These are phyloP conservation scores for Fusarium xylarioides DNA, from an alignment of 2,329 filamentous ascomycete species.

Conservation along the genomic window DNA sequence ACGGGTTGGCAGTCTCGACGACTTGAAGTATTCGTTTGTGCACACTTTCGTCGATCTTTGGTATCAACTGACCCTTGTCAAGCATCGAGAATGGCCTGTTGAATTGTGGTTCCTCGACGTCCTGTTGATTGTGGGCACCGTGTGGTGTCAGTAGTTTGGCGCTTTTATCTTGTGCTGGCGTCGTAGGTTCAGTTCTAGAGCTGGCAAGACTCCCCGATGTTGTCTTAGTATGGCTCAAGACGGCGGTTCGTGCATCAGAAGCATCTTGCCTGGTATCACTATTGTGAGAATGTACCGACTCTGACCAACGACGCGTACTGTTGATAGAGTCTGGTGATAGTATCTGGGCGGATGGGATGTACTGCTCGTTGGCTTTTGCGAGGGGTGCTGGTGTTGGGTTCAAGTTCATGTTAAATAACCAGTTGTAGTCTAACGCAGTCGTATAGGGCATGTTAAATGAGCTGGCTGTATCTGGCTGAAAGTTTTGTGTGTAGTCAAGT, in stretches of 20 bases:
- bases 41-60: background rate
- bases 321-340: conserved; percentile 32
- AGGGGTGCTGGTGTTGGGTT: background rate
- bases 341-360: background rate
- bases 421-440: conserved; percentile 69
- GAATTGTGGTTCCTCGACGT: background rate
- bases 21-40: background rate
- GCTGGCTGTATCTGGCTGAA: conserved; percentile 68
- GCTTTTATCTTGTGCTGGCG: background rate
- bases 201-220: background rate
- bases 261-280: background rate
- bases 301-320: conserved; percentile 30
- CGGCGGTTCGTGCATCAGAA: background rate
- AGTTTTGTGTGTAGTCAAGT: conserved; percentile 60
- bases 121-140: background rate
- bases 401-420: conserved; percentile 62
- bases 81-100: conserved; percentile 6
- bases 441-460: conserved; percentile 74
- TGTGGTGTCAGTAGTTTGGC: background rate
- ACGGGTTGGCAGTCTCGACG: background rate
- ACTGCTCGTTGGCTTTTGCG: background rate
- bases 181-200: background rate
- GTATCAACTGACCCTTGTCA: background rate
- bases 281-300: background rate
- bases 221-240: background rate